Base-by-base conservation (phyloP, 768 basidiomycete genomes). In the Cyclocybe cylindracea region DNA sequence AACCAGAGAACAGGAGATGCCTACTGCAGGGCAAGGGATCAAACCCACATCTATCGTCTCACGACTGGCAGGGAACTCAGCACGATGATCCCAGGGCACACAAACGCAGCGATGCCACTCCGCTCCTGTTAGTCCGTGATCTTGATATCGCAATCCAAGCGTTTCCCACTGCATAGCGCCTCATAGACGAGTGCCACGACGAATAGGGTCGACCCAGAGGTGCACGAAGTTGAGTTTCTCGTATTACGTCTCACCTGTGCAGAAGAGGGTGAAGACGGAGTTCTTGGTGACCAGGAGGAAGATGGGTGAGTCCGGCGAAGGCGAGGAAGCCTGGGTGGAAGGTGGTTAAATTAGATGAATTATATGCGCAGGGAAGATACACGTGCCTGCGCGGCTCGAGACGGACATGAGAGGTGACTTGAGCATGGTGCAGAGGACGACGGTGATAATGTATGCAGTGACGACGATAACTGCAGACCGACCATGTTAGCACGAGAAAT, bases 11-110 rank as follows among this genome's bases (percentile, higher is more conserved):
- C 14, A 16, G 16, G 16, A 37, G 1, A 36, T 61, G 86, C 89
- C 60, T 58, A 94, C 91, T 96, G 93, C 0, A 87, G 51, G 32
- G 81, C 65, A 61, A 84, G 87, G 70, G 95, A 96, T 2, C 16
- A 16, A 73, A 61, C 52, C 86, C 80, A 93, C 45, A 77, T 82
- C 54, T 68, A 75, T 47, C 76, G 68, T 49, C 94, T 74, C 6
- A 91, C 74, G 0, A 84, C 83, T 31, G 78, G 69, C 37, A 91
- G 63, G 13, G 85, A 86, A 0, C 81, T 76, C 11, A 94, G 65
- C 9, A 88, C 81, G 35, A 94, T 76, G 35, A 81, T 70, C 47
- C 83, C 79, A 5, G 94, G 75, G 5, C 24, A 24, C 2, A 5
- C 24, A 24, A 24, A 24, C 5, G 24, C 24, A 24, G 24, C 24